Evolutionary conservation across 129 eudicot species (phyloP), one percentile per base, ranked within the genome.

Genomic region (Centrapalus pauciflorus): DNA sequence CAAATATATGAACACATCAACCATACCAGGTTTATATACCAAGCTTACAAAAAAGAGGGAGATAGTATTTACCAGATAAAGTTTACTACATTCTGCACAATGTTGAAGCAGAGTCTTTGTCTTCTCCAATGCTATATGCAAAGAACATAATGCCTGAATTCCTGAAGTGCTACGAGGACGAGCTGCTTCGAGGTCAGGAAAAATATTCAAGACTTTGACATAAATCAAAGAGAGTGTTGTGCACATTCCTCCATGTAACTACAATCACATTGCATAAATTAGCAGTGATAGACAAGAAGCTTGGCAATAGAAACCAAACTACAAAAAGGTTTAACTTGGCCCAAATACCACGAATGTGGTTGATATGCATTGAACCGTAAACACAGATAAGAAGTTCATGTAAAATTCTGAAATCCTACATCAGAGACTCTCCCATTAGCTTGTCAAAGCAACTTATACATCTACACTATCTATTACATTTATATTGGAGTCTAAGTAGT

Each of bases 211-310:
- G 64, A 92, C 85, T 85, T 55, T 85, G 63, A 77, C 75, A 70
- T 92, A 92, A 28, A 92, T 55, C 12, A 77, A 24, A 52, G 83
- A 85, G 4, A 92, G 80, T 9, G 78, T 72, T 74, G 78, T 77
- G 78, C 98, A 92, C 96, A 92, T 88, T 68, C 84, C 96, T 65
- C 90, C 98, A 77, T 92, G 98, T 81, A 92, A 75, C 98, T 92
- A 80, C 66, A 70, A 32, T 17, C 64, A 29, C 14, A 65, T 35
- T 4, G 56, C 4, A 20, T 77, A 76, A 66, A 73, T 69, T 62
- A 73, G 38, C 61, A 27, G 27, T 6, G 67, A 52, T 25, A 52
- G 13, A 26, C 29, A 17, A 49, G 61, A 81, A 71, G 40, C 28
- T 48, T n/a, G 26, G 41, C 26, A 25, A 2, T 14, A 25, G 56